These are phyloP conservation scores for Eragrostis tef DNA, from an alignment of 202 grass and related monocot species.

Conservation along the genomic window DNA sequence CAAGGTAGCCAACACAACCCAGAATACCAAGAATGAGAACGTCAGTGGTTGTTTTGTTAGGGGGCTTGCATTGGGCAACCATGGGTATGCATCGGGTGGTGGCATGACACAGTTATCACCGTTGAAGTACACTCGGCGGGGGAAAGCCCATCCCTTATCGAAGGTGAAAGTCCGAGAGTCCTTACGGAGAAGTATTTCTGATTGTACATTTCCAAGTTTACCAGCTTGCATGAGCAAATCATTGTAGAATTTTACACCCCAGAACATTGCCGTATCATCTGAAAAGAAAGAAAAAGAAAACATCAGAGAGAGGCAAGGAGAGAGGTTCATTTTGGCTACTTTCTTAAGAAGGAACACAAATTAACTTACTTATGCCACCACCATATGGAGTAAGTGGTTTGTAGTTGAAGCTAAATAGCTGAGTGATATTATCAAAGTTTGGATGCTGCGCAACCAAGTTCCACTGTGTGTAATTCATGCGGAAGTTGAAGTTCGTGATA, in stretches of 20 bases:
- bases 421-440: constrained; percentile 88
- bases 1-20: constrained; percentile 60
- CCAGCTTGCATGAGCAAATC: constrained; percentile 95
- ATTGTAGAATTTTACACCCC: constrained; percentile 99
- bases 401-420: constrained; percentile 95
- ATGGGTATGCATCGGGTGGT: constrained; percentile 76
- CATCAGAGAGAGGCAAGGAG: constrained; percentile 23
- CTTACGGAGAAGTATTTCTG: constrained; percentile 83
- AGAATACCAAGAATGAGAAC: constrained; percentile 61
- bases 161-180: constrained; percentile 75
- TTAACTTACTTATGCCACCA: constrained; percentile 78
- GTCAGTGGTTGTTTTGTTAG: constrained; percentile 58
- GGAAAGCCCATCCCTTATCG: constrained; percentile 93
- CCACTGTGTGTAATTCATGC: constrained; percentile 99
- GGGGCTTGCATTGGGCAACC: constrained; percentile 78
- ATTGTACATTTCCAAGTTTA: constrained; percentile 78
- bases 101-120: constrained; percentile 99
- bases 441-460: constrained; percentile 91
- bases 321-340: not conserved
- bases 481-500: constrained; percentile 97
- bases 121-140: constrained; percentile 85
- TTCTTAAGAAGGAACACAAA: not conserved
- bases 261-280: constrained; percentile 99
- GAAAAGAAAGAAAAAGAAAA: constrained; percentile 26
- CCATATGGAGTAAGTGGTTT: constrained; percentile 91